These are phyloP conservation scores for Talaromyces marneffei DNA, from an alignment of 2,329 filamentous ascomycete species.

Conservation along the genomic window DNA sequence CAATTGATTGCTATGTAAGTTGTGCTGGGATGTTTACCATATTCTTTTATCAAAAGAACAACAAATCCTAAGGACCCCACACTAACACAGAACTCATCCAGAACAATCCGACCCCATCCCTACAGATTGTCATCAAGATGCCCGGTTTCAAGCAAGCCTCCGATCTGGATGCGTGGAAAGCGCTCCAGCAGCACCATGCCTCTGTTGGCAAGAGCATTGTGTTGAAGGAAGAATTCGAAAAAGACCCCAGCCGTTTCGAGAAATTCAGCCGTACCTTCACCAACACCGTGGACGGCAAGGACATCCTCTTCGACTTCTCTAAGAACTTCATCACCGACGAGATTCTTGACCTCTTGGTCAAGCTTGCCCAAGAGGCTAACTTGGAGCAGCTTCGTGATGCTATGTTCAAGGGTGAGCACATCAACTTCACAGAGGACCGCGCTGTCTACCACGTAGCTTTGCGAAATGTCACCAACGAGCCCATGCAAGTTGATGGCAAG, in stretches of 20 bases:
- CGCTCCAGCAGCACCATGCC: constrained; percentile 86
- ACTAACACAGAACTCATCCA: constrained; percentile 21
- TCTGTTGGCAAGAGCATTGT: constrained; percentile 81
- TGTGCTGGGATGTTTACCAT: background rate
- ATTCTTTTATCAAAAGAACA: background rate
- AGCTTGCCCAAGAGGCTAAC: constrained; percentile 85
- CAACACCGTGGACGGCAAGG: constrained; percentile 69
- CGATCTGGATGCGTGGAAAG: constrained; percentile 78
- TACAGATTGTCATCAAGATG: constrained; percentile 22
- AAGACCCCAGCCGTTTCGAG: constrained; percentile 79
- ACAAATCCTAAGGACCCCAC: constrained; percentile 19
- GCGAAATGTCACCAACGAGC: constrained; percentile 80
- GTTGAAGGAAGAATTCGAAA: constrained; percentile 85
- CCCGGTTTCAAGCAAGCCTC: constrained; percentile 62
- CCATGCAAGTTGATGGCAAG: constrained; percentile 76
- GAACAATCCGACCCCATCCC: background rate
- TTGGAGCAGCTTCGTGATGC: constrained; percentile 90
- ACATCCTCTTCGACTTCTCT: constrained; percentile 96
- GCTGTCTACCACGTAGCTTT: constrained; percentile 94
- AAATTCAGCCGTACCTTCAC: constrained; percentile 84
- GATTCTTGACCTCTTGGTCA: constrained; percentile 76
- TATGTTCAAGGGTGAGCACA: constrained; percentile 97
- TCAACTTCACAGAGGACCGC: constrained; percentile 97
- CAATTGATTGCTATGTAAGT: constrained; percentile 12
- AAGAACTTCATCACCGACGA: constrained; percentile 98